Evolutionary conservation across 2,329 filamentous ascomycete genomes (phyloP), one percentile per base, ranked within the genome.

Genomic region (Exophiala sp.): DNA sequence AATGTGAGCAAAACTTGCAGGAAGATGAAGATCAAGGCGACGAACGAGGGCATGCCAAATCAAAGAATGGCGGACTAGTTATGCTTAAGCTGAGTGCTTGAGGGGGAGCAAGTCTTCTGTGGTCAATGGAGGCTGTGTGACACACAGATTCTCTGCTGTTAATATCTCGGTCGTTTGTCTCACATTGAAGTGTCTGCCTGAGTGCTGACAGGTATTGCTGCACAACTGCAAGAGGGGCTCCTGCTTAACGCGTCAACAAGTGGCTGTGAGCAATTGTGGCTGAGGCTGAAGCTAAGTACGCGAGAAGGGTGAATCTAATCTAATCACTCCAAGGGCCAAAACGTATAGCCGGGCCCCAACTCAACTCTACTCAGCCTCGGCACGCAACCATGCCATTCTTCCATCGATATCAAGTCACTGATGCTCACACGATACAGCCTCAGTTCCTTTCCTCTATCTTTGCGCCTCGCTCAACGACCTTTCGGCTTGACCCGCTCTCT

Each of bases 1-100:
- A 59, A 62, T 38, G 52, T 68, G 51, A 68, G 68, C 50, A 18
- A 18, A 18, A 59, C 66, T 4, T 43, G 41, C 7, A 43, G 11
- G 33, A 65, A 69, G 46, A 65, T n/a, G 50, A 18, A 65, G 63
- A 59, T 58, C 50, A 41, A 56, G 63, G 33, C 51, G 53, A 10
- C 52, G 63, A 24, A 47, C 11, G 47, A 12, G 24, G 36, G 39
- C 48, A 53, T 47, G 36, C 50, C 29, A 39, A 41, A 20, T 36
- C 14, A 43, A 47, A 29, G n/a, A n/a, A 41, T 2, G 6, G 35
- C 21, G 32, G 14, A 33, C 12, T n/a, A 44, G 16, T 39, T 47
- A 39, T 51, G 21, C 18, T 11, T 41, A 4, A 29, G 24, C 11
- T 11, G 20, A 43, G 39, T 41, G 12, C 14, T 18, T 43, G 9